These are phyloP conservation scores for Hypoxylon sp. DNA, from an alignment of 2,329 filamentous ascomycete species.

Conservation along the genomic window DNA sequence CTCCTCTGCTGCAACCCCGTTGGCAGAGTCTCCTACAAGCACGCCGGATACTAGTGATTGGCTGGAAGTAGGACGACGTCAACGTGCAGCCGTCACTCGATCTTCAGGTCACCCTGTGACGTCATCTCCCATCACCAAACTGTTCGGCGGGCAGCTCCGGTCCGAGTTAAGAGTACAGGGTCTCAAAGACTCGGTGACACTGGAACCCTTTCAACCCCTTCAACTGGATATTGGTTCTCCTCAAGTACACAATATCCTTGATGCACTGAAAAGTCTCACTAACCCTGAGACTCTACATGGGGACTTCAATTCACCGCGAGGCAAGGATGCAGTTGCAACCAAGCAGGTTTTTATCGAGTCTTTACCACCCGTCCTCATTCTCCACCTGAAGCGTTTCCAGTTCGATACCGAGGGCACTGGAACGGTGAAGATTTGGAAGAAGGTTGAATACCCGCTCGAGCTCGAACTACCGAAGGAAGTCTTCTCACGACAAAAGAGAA, in stretches of 20 bases:
- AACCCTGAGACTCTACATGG: slow-evolving; percentile 86
- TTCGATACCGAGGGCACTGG: slow-evolving; percentile 85
- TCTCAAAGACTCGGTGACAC: slow-evolving; percentile 88
- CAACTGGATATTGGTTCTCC: slow-evolving; percentile 93
- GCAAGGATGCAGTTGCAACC: slow-evolving; percentile 80
- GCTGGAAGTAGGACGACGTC: slow-evolving; percentile 94
- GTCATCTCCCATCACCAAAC: slow-evolving; percentile 89
- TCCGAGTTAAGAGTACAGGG: slow-evolving; percentile 91
- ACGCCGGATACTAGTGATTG: slow-evolving; percentile 72
- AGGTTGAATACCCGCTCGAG: slow-evolving; percentile 93
- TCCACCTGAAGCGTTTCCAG: slow-evolving; percentile 97
- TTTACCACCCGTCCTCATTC: slow-evolving; percentile 88
- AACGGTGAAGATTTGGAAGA: slow-evolving; percentile 98
- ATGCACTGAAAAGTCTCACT: slow-evolving; percentile 87
- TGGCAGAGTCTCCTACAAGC: slow-evolving; percentile 57
- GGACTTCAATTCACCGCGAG: slow-evolving; percentile 83
- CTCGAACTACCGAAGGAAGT: slow-evolving; percentile 93
- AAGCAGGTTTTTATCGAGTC: slow-evolving; percentile 97
- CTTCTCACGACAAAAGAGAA: slow-evolving; percentile 80
- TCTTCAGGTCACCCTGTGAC: slow-evolving; percentile 80
- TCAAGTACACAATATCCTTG: slow-evolving; percentile 88
- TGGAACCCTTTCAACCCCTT: slow-evolving; percentile 92
- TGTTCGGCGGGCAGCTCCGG: slow-evolving; percentile 91
- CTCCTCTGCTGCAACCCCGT: slow-evolving; percentile 50
- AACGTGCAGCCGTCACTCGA: slow-evolving; percentile 86